Evolutionary conservation across 2,329 filamentous ascomycete genomes (phyloP).

Genomic region (Lithohypha guttulata): DNA sequence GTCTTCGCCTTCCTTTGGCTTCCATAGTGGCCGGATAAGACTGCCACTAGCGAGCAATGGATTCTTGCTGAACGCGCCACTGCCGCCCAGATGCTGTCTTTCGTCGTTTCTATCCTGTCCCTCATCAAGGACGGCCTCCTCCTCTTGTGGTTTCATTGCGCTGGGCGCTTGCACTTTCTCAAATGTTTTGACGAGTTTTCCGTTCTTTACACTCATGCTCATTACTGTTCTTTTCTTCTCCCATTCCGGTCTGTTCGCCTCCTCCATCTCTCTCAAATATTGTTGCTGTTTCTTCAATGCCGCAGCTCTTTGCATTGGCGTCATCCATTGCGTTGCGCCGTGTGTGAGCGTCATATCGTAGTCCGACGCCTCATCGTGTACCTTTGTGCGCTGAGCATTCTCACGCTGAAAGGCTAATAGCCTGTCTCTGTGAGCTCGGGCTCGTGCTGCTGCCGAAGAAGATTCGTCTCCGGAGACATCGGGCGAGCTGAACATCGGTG

Average conservation of each 20-base stretch:
- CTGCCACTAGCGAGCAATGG: conserved; percentile 35
- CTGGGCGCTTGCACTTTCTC: conserved; percentile 22
- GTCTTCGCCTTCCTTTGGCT: conserved; percentile 25
- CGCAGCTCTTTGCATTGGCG: conserved; percentile 66
- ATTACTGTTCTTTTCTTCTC: conserved; percentile 79
- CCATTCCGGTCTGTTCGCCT: conserved; percentile 73
- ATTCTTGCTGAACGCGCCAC: conserved; percentile 34
- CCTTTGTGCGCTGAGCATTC: conserved; percentile 71
- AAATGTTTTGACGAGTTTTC: conserved; percentile 56
- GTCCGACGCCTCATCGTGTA: conserved; percentile 75
- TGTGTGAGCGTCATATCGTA: conserved; percentile 49
- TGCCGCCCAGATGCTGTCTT: conserved; percentile 15
- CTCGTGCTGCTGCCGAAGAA: conserved; percentile 25
- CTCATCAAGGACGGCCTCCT: conserved; percentile 18
- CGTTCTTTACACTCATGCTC: conserved; percentile 70
- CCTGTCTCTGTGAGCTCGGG: conserved; percentile 63
- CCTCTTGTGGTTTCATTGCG: conserved; percentile 14
- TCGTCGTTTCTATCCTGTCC: conserved; percentile 23
- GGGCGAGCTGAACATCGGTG: conserved; percentile 26
- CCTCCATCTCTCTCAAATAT: conserved; percentile 72
- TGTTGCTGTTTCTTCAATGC: conserved; percentile 81
- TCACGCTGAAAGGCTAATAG: conserved; percentile 74
- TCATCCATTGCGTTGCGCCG: conserved; percentile 70
- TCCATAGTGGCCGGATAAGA: conserved; percentile 37
- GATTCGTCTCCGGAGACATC: conserved; percentile 21